Percentiles rank a stretch among this genome's conserved stretches.
Conservation (phyloP, 139 green algal genomes). For the Trebouxia sp. region DNA sequence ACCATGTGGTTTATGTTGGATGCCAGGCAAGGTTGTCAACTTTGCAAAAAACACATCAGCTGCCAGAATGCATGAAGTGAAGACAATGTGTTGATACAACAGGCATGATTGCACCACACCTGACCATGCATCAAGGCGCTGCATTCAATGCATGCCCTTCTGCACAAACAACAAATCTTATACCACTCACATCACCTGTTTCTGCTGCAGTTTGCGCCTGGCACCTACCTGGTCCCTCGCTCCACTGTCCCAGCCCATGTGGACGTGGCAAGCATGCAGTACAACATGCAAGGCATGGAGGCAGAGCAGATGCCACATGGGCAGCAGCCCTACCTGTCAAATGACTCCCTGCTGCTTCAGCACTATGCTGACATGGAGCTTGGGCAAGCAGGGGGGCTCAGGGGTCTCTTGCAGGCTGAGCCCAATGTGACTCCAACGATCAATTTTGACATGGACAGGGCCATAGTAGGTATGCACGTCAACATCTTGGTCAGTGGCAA, state of each 20-base stretch:
- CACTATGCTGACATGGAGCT: constrained; percentile 8
- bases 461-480: not conserved
- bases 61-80: too few species aligned
- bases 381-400: not conserved
- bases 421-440: not conserved
- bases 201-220: constrained; percentile 17
- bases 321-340: not conserved
- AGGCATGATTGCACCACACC: too few species aligned
- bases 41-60: too few species aligned
- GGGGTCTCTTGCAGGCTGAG: not conserved
- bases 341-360: constrained; percentile 11
- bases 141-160: too few species aligned
- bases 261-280: not conserved
- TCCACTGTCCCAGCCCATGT: not conserved
- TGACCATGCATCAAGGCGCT: too few species aligned
- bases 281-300: not conserved
- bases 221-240: not conserved
- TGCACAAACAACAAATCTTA: too few species aligned
- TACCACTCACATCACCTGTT: too few species aligned
- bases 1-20: too few species aligned
- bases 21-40: too few species aligned
- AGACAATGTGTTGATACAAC: too few species aligned
- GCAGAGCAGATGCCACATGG: not conserved
- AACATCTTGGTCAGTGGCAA: too few species aligned
- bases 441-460: not conserved